These are phyloP conservation scores for Metschnikowia cerradonensis DNA, from an alignment of 805 yeast species.

Conservation along the genomic window DNA sequence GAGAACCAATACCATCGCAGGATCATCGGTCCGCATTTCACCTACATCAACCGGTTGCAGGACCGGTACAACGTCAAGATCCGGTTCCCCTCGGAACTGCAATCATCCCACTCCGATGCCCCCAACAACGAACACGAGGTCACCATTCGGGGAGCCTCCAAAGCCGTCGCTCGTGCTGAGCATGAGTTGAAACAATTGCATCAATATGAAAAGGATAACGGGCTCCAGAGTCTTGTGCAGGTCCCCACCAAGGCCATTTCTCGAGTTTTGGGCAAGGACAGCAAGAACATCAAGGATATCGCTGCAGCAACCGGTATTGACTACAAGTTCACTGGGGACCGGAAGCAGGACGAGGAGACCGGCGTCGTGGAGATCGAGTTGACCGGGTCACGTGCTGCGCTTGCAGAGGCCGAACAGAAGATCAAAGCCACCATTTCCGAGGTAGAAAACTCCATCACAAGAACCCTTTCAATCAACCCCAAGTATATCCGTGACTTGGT, in stretches of 20 bases:
- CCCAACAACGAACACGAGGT: constrained; percentile 57
- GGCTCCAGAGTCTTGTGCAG: constrained; percentile 56
- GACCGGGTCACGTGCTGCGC: constrained; percentile 72
- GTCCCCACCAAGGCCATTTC: constrained; percentile 77
- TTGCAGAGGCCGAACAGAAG: constrained; percentile 64
- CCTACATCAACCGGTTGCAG: constrained; percentile 77
- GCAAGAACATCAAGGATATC: constrained; percentile 78
- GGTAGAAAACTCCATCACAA: constrained; percentile 56
- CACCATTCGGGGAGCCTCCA: constrained; percentile 80
- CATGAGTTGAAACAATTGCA: constrained; percentile 80
- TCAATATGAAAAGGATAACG: constrained; percentile 84
- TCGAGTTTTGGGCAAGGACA: constrained; percentile 83
- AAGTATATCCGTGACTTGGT: constrained; percentile 71
- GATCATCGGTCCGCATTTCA: constrained; percentile 80
- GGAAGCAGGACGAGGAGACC: constrained; percentile 41
- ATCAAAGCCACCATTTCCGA: constrained; percentile 63
- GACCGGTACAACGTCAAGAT: constrained; percentile 82
- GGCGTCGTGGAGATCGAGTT: constrained; percentile 63
- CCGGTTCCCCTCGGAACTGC: constrained; percentile 56
- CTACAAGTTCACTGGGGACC: constrained; percentile 41
- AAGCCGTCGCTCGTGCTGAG: constrained; percentile 77
- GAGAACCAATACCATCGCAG: constrained; percentile 77
- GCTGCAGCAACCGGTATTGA: constrained; percentile 66
- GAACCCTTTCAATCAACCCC: constrained; percentile 62
- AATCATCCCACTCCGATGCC: constrained; percentile 26